Evolutionary conservation across 768 basidiomycete genomes (phyloP), one percentile per base, ranked within the genome.

Genomic region (Mycena belliarum): DNA sequence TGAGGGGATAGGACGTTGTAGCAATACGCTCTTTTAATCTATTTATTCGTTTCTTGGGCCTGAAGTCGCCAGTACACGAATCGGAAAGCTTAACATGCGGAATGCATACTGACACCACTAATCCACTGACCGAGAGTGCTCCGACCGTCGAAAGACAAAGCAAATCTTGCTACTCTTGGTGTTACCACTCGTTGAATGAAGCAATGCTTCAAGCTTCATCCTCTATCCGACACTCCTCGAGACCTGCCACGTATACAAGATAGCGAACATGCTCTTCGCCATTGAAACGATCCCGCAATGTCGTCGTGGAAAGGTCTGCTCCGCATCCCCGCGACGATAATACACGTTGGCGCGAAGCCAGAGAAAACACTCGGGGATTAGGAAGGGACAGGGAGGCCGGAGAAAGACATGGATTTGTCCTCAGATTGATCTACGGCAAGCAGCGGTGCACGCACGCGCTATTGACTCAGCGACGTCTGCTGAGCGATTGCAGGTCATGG

Each of bases 1-100:
- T 91, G 32, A 75, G 84, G 54, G 87, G 82, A 11, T 87, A 65
- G 69, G 25, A 46, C 24, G 15, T 11, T 23, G 24, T 33, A 47
- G n/a, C 4, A 4, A 5, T 33, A 23, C 28, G 29, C 23, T 21
- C 16, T 47, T 32, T 38, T n/a, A 47, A 47, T n/a, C 46, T 33
- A 25, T 23, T 29, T 47, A 20, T 29, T 4, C 46, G n/a, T 15
- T 21, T 21, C 43, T 23, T 15, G 21, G 16, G 29, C 29, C n/a
- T n/a, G n/a, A n/a, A n/a, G 29, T 32, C 29, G 29, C 12, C n/a
- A n/a, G 29, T 32, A 32, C 29, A 32, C 29, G 29, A 12, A 32
- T 32, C n/a, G n/a, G n/a, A n/a, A n/a, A n/a, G n/a, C n/a, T n/a
- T n/a, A n/a, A n/a, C n/a, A n/a, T n/a, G n/a, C n/a, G n/a, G n/a